Conservation (phyloP, 2,329 filamentous ascomycete genomes). For the Cytospora piceicola region DNA sequence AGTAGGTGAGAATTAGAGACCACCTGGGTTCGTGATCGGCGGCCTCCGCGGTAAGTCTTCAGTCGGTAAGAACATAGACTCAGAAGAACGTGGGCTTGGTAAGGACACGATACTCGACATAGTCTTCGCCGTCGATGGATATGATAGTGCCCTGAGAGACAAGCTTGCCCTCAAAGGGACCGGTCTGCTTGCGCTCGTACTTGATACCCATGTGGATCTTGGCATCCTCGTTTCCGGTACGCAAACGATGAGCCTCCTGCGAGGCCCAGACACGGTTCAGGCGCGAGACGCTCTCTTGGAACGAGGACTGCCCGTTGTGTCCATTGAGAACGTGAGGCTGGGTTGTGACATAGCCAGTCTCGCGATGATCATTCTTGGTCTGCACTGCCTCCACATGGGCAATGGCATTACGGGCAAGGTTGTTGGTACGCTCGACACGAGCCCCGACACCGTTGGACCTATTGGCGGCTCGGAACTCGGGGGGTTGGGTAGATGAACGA, state of each 20-base stretch:
- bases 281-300: conserved; percentile 56
- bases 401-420: conserved; percentile 56
- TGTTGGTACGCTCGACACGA: conserved; percentile 51
- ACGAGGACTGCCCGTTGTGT: conserved; percentile 35
- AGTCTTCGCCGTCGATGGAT: conserved; percentile 69
- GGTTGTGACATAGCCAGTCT: conserved; percentile 37
- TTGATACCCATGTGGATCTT: conserved; percentile 64
- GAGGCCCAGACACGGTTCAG: conserved; percentile 60
- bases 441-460: conserved; percentile 39
- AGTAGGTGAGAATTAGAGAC: background rate
- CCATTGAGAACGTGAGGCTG: conserved; percentile 12
- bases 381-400: conserved; percentile 56
- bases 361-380: conserved; percentile 54
- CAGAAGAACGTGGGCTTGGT: conserved; percentile 66
- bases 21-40: background rate
- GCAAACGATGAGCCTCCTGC: conserved; percentile 54
- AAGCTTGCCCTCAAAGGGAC: conserved; percentile 66
- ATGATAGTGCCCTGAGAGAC: conserved; percentile 65
- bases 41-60: background rate
- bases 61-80: conserved; percentile 3
- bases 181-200: conserved; percentile 64
- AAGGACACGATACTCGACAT: conserved; percentile 68
- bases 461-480: conserved; percentile 42
- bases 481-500: conserved; percentile 41
- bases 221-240: conserved; percentile 52